Evolutionary conservation across 2,329 filamentous ascomycete genomes (phyloP), one percentile per base, ranked within the genome.

Genomic region (Orbilia ellipsospora): DNA sequence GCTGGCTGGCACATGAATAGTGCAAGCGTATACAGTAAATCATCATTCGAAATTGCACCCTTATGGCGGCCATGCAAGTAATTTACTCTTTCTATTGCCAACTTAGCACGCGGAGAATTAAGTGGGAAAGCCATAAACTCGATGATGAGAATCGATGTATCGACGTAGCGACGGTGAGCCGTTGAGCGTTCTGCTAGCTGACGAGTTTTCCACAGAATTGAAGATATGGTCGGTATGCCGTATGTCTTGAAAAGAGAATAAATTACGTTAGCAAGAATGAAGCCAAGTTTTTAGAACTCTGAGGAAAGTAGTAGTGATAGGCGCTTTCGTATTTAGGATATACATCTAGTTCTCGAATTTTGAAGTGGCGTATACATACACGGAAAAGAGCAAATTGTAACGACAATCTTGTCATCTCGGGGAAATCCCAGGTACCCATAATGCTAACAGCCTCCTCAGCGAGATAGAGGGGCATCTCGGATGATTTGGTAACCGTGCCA

Each of bases 1-100:
- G 87, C 81, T 0, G 91, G 90, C 80, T 93, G 89, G 0, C 86
- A 83, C 16, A 90, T 85, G 80, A 92, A 92, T 0, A 92, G 81
- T 12, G 85, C 83, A 0, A 91, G 83, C 0, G 89, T 91, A 80
- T 90, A 90, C 0, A 91, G 83, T 83, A 90, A 85, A 77, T 91
- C 89, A 13, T 85, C 83, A 55, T 90, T 86, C 4, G 83, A 83
- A 77, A 91, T 91, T 0, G 86, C 83, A 56, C 85, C 83, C 56
- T 86, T 86, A 80, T 90, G 90, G 1, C 83, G 81, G 20, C 81
- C 81, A 80, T 91, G 89, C 2, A 91, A 82, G 79, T 85, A 90
- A 80, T 90, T 90, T 83, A 90, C 88, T 40, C 89, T 86, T 2
- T 88, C 86, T 55, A 90, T 84, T 1, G 86, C 87, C n/a, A 85